A percentile compares a stretch with the other conserved stretches of the same genome.
These are phyloP conservation scores for Globisporangium parvum DNA, from an alignment of 352 stramenopile genomes.

Conservation along the genomic window DNA sequence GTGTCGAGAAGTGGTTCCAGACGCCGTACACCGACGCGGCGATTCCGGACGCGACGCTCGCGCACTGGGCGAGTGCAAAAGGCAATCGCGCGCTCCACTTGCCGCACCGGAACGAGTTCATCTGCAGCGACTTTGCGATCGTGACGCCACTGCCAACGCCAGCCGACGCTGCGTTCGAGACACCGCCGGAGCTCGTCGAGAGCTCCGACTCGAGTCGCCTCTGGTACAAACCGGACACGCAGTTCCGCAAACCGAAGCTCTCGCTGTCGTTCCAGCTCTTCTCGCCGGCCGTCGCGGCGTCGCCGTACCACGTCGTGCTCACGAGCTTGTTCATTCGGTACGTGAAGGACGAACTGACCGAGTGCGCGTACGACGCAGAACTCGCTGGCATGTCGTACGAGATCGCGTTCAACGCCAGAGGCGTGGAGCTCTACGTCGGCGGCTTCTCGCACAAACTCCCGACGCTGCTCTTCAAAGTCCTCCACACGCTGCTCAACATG, in stretches of 20 bases:
- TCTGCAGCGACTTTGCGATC: constrained; percentile 67
- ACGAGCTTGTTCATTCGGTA: constrained; percentile 68
- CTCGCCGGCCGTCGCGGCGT: constrained; percentile 46
- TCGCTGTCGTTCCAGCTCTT: constrained; percentile 72
- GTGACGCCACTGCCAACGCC: constrained; percentile 14
- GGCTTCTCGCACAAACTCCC: constrained; percentile 35
- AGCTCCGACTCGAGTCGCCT: constrained; percentile 28
- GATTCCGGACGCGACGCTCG: constrained; percentile 29
- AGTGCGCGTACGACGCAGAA: constrained; percentile 75
- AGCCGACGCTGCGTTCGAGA: constrained; percentile 3
- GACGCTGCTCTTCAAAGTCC: constrained; percentile 38
- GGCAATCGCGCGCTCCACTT: constrained; percentile 34
- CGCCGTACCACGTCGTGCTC: constrained; percentile 62
- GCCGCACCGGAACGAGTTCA: constrained; percentile 68
- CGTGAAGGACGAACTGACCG: constrained; percentile 81
- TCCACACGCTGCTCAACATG: constrained; percentile 48
- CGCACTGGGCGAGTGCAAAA: constrained; percentile 28
- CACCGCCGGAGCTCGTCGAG: constrained; percentile 5
- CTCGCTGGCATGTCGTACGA: constrained; percentile 75
- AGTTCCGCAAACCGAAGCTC: constrained; percentile 89
- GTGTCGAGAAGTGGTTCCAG: constrained; percentile 60
- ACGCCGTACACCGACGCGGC: constrained; percentile 47
- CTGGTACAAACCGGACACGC: constrained; percentile 87
- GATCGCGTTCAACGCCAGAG: constrained; percentile 45
- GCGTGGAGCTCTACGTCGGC: constrained; percentile 61